Conservation (phyloP, 805 yeast species). For the Wickerhamomyces subpelliculosus region DNA sequence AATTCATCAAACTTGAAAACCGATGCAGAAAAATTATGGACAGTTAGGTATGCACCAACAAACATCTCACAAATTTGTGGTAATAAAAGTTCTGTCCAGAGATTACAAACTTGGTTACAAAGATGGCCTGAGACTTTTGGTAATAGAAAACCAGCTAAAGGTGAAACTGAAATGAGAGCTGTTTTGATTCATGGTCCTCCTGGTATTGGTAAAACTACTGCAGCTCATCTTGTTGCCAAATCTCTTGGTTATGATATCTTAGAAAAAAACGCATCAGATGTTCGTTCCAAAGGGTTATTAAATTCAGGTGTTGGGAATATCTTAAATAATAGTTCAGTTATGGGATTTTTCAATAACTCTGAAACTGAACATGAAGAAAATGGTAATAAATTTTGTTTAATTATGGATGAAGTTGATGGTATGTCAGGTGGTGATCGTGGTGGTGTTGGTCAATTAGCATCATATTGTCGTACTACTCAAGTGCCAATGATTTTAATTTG, state of each 20-base stretch:
- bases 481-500: constrained; percentile 92
- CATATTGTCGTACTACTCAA: constrained; percentile 74
- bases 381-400: constrained; percentile 62
- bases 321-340: constrained; percentile 74
- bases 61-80: constrained; percentile 79
- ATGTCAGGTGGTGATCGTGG: constrained; percentile 99
- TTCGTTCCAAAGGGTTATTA: constrained; percentile 74
- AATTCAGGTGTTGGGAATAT: constrained; percentile 64
- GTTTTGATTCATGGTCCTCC: constrained; percentile 85
- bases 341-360: constrained; percentile 61
- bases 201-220: constrained; percentile 79
- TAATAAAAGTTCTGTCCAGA: constrained; percentile 66
- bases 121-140: constrained; percentile 62
- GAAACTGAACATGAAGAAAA: constrained; percentile 26
- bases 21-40: constrained; percentile 75
- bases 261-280: constrained; percentile 84
- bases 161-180: constrained; percentile 70
- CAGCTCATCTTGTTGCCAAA: constrained; percentile 70
- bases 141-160: constrained; percentile 51
- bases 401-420: constrained; percentile 99
- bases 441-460: constrained; percentile 92
- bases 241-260: constrained; percentile 65
- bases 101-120: constrained; percentile 65
- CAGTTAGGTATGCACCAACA: constrained; percentile 86
- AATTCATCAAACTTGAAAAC: constrained; percentile 22